Conservation (phyloP, 768 basidiomycete genomes). For the Termitomyces eurrhizus region DNA sequence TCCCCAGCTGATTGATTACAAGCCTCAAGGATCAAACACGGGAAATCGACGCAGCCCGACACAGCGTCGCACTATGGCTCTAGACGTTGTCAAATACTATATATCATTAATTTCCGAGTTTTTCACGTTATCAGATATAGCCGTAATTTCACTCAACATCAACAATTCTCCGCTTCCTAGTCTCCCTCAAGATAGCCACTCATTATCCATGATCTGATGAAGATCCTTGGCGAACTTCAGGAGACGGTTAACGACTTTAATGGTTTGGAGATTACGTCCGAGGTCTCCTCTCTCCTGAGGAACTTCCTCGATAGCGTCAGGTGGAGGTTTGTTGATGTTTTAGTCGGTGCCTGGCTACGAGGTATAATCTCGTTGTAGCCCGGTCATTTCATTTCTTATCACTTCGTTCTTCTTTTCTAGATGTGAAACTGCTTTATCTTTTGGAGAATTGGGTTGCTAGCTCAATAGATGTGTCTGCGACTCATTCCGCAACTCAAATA, state of each 20-base stretch:
- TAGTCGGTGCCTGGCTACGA: constrained; percentile 76
- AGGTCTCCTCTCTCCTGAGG: constrained; percentile 63
- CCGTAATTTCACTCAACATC: constrained; percentile 52
- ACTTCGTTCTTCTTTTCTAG: constrained; percentile 38
- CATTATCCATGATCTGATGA: constrained; percentile 78
- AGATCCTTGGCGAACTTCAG: constrained; percentile 81
- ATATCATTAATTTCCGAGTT: constrained; percentile 75
- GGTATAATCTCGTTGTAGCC: constrained; percentile 44
- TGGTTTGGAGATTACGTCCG: constrained; percentile 76
- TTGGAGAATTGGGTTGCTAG: constrained; percentile 85
- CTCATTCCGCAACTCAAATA: constrained; percentile 72
- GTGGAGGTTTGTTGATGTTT: constrained; percentile 86
- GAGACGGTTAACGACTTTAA: constrained; percentile 82
- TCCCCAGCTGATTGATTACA: neutral
- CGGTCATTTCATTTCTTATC: neutral
- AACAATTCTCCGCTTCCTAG: constrained; percentile 40
- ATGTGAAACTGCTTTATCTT: constrained; percentile 76
- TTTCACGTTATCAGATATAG: constrained; percentile 77
- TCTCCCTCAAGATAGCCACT: constrained; percentile 75
- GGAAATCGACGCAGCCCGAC: constrained; percentile 72
- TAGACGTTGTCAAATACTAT: constrained; percentile 79
- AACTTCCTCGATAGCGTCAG: constrained; percentile 74
- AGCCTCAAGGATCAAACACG: constrained; percentile 29
- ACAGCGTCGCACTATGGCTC: constrained; percentile 78
- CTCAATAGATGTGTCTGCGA: constrained; percentile 58